Evolutionary conservation across 1,284 basidiomycete genomes (phyloP).

Genomic region (Trametes pubescens): DNA sequence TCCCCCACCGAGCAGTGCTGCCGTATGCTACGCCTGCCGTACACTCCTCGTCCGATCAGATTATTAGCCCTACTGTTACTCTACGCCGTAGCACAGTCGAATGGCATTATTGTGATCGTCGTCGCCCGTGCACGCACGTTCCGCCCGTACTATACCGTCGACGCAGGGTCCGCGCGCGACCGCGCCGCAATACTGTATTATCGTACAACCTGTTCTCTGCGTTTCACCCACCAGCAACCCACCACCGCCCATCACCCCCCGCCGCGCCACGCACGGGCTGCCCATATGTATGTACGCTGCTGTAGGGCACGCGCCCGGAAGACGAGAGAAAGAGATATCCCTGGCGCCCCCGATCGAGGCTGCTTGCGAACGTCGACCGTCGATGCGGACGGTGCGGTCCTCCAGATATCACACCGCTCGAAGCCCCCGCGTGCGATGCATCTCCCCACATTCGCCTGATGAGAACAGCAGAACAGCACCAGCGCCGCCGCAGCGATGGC

Average conservation of each 20-base stretch:
- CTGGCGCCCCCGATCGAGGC: conserved; percentile 35
- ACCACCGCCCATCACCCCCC: conserved; percentile 16
- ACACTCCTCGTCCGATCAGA: background rate
- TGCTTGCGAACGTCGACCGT: conserved; percentile 13
- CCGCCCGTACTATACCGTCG: background rate
- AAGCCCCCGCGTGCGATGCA: conserved; percentile 28
- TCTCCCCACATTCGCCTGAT: conserved; percentile 25
- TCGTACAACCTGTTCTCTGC: conserved; percentile 19
- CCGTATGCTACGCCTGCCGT: background rate
- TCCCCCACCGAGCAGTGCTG: background rate
- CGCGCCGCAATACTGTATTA: conserved; percentile 16
- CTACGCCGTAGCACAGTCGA: background rate
- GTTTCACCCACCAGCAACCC: conserved; percentile 18
- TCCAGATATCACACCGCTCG: conserved; percentile 18
- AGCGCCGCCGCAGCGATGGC: conserved; percentile 3
- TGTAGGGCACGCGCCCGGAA: background rate
- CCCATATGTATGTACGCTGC: background rate
- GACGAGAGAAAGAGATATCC: conserved; percentile 16
- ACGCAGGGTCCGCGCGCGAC: conserved; percentile 2
- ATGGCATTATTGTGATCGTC: conserved; percentile 7
- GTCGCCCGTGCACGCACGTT: background rate
- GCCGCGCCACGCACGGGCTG: conserved; percentile 11
- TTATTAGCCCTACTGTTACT: background rate
- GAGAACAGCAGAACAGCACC: conserved; percentile 17
- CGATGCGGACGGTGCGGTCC: conserved; percentile 11